These are phyloP conservation scores for Huntiella moniliformis DNA, from an alignment of 2,329 filamentous ascomycete genomes.

Conservation along the genomic window DNA sequence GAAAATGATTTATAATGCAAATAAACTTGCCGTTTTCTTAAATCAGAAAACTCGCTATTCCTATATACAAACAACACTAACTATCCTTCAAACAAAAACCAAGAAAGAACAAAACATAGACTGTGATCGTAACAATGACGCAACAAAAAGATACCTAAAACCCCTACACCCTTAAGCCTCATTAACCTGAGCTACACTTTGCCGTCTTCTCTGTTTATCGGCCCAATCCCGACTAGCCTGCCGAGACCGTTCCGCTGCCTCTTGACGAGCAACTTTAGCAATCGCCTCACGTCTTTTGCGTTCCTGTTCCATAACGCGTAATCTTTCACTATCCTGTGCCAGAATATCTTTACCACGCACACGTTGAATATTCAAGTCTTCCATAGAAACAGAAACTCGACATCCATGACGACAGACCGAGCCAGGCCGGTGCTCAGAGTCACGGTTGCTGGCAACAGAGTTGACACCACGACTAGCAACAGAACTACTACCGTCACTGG, in stretches of 20 bases:
- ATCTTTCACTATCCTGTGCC: slow-evolving; percentile 30
- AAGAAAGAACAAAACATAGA: not conserved
- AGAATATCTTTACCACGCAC: slow-evolving; percentile 35
- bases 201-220: slow-evolving; percentile 33
- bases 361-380: slow-evolving; percentile 32
- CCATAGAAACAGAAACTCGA: slow-evolving; percentile 29
- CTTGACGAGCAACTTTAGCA: slow-evolving; percentile 35
- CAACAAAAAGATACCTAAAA: not conserved
- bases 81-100: not conserved
- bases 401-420: slow-evolving; percentile 29
- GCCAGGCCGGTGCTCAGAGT: slow-evolving; percentile 18
- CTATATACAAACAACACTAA: not conserved
- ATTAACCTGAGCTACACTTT: slow-evolving; percentile 8
- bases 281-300: slow-evolving; percentile 33
- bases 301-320: slow-evolving; percentile 31
- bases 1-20: too few species aligned
- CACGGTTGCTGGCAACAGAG: not conserved
- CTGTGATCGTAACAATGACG: not conserved
- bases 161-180: not conserved
- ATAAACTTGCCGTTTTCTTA: too few species aligned
- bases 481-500: not conserved
- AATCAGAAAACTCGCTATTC: too few species aligned
- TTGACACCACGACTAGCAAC: slow-evolving; percentile 14
- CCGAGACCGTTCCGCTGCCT: slow-evolving; percentile 42
- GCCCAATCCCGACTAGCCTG: slow-evolving; percentile 43